Evolutionary conservation across 208 protist genomes (phyloP), one percentile per base, ranked within the genome.

Genomic region (Leishmania martiniquensis): DNA sequence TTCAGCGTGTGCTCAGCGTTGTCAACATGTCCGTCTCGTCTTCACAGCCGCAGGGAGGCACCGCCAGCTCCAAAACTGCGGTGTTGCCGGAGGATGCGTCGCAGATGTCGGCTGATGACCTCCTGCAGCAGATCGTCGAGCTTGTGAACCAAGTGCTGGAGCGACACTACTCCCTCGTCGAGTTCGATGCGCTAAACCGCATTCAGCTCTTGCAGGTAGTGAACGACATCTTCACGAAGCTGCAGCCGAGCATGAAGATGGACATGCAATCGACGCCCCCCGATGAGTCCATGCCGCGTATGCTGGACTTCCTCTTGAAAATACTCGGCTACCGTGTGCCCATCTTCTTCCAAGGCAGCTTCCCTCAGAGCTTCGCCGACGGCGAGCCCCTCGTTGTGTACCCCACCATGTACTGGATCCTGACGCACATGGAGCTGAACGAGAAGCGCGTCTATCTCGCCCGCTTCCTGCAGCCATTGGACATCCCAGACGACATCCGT

Each of bases 371-470:
- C 85, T 96, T 98, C 72, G 87, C 84, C 25, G 73, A 90, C 10
- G 95, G 83, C 1, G 92, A 97, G 83, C 80, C 88, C 25, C 93
- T 92, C 25, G 87, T 97, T 70, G 54, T 98, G n/a, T 98, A 98
- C 80, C 93, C 95, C 25, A 91, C 87, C 34, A 78, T 98, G 52
- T 96, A 97, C 78, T 98, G 95, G 95, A 87, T 97, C 34, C 80
- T 98, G 15, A 95, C 88, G 7, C 91, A 95, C 83, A 96, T 95
- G 92, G 80, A 89, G 25, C 85, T 94, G 59, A 96, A 96, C 72
- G 83, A 88, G 68, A 98, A 97, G 88, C 95, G 95, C 55, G 95
- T 98, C 7, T 98, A 98, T 83, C 87, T 98, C 44, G 72, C 95
- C 5, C 87, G 93, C 34, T 98, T 97, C 78, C 86, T 98, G 65